phyloP scores from a whole-genome alignment of 225 moss, liverwort and hornwort genomes.

The Climacium dendroides region DNA sequence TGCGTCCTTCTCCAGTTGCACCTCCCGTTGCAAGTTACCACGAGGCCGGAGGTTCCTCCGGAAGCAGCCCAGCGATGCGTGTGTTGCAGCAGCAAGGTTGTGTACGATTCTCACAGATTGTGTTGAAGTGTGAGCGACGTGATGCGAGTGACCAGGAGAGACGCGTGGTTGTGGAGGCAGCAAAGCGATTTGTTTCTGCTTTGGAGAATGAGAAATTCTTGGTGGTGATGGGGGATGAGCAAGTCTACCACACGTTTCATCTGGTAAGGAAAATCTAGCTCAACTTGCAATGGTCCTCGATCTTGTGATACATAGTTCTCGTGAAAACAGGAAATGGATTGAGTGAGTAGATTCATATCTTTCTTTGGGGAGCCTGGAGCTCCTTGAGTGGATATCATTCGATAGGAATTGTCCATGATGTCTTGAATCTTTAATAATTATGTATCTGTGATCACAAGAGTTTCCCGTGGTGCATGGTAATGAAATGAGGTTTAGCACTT shows the following conservation, averaged over 20 bases:
- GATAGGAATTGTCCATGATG: background rate
- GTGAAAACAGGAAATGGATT: background rate
- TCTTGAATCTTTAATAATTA: background rate
- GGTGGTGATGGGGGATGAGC: slow-evolving; percentile 5
- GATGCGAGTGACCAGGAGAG: background rate
- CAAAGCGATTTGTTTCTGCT: background rate
- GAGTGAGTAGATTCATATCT: too few relatives aligned
- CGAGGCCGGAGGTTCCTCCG: background rate
- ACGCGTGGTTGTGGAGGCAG: background rate
- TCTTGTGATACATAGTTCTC: background rate
- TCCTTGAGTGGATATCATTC: background rate
- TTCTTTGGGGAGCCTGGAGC: background rate
- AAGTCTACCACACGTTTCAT: slow-evolving; percentile 12
- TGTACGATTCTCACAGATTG: background rate
- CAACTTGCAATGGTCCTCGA: background rate
- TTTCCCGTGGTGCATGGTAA: background rate
- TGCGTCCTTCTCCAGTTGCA: background rate
- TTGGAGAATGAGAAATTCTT: background rate
- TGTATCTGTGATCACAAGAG: background rate
- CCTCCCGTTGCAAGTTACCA: background rate
- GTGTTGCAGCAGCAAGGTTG: slow-evolving; percentile 5
- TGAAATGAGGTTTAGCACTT: background rate
- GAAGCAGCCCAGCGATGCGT: background rate
- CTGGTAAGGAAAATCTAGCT: background rate
- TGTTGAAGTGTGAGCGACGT: background rate